These are phyloP conservation scores for Claviceps arundinis DNA, from an alignment of 2,329 filamentous ascomycete genomes.

Conservation along the genomic window DNA sequence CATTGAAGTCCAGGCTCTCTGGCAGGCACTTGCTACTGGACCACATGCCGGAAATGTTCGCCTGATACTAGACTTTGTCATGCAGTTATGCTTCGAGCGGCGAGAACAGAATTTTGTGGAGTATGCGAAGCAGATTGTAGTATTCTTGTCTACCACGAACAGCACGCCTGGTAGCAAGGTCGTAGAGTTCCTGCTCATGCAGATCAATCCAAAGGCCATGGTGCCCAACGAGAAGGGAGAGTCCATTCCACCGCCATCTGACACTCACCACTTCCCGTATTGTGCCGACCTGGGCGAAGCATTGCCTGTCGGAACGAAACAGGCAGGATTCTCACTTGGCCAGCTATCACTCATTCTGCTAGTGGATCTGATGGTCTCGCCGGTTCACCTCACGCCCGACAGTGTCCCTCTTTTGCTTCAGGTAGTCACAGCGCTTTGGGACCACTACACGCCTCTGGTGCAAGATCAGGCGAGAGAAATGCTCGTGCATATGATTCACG, in stretches of 20 bases:
- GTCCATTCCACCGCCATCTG: conserved; percentile 54
- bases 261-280: conserved; percentile 68
- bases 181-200: conserved; percentile 81
- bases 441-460: conserved; percentile 88
- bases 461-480: conserved; percentile 96
- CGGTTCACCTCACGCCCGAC: conserved; percentile 65
- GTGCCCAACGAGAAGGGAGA: conserved; percentile 75
- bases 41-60: conserved; percentile 90
- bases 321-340: conserved; percentile 80
- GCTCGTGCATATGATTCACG: conserved; percentile 94
- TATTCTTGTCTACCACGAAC: conserved; percentile 76
- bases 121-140: conserved; percentile 95
- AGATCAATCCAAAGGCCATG: conserved; percentile 94
- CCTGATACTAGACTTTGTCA: conserved; percentile 90
- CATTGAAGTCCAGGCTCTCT: conserved; percentile 93
- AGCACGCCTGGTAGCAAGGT: conserved; percentile 72
- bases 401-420: conserved; percentile 79
- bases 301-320: conserved; percentile 78
- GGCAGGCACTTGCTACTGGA: conserved; percentile 90
- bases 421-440: conserved; percentile 88
- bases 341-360: conserved; percentile 87
- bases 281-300: conserved; percentile 72
- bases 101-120: conserved; percentile 97
- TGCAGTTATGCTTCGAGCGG: conserved; percentile 80
- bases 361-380: conserved; percentile 91